Conservation (phyloP, 208 protist genomes). For the Pavlovales sp. region DNA sequence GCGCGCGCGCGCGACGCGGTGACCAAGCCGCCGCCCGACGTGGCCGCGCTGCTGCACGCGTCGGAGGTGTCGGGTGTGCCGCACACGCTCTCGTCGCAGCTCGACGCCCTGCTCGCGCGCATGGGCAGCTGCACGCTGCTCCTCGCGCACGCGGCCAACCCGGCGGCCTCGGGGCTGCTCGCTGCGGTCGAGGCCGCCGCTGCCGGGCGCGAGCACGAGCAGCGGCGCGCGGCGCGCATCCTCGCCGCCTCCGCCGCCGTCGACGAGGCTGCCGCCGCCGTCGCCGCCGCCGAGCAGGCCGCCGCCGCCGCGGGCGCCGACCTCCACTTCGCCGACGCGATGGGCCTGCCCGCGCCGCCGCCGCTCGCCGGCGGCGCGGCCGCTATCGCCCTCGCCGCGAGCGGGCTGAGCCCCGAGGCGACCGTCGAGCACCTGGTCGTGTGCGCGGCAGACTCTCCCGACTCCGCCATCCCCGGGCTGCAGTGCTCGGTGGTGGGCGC, state of each 20-base stretch:
- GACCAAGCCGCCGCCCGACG: not conserved
- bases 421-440: not conserved
- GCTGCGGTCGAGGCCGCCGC: not conserved
- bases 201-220: not conserved
- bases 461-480: not conserved
- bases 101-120: not conserved
- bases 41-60: not conserved
- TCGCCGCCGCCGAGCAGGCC: no score
- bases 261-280: no score
- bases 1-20: not conserved
- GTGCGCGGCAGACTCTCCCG: not conserved
- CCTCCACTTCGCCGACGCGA: no score
- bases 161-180: not conserved
- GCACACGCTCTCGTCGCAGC: not conserved
- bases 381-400: no score
- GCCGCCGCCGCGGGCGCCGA: no score
- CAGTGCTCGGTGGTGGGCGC: not conserved
- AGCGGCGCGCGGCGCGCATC: no score
- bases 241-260: no score
- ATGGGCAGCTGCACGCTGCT: not conserved
- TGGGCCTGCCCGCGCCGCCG: no score
- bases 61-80: not conserved
- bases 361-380: no score
- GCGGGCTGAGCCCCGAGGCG: no score
- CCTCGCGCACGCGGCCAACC: not conserved